Conservation (phyloP, 2,329 filamentous ascomycete species). For the Verticillium tricorpus region DNA sequence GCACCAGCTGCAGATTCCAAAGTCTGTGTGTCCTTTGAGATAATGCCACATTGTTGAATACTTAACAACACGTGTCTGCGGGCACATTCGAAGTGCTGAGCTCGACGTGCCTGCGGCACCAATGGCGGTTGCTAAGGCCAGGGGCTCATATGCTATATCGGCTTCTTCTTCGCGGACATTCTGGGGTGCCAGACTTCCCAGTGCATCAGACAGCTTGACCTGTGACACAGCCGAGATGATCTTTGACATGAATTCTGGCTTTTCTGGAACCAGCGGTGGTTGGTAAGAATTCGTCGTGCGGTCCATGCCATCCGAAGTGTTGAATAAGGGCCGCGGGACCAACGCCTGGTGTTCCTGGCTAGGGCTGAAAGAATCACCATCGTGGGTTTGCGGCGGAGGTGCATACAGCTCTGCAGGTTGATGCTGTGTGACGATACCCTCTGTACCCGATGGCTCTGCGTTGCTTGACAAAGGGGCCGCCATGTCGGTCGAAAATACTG, state of each 20-base stretch:
- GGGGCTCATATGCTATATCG: not conserved
- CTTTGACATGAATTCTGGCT: not conserved
- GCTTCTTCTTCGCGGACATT: not conserved
- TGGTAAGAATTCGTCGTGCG: not conserved
- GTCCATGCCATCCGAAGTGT: not conserved
- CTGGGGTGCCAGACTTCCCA: not conserved
- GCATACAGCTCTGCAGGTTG: not conserved
- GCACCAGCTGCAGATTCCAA: constrained; percentile 35
- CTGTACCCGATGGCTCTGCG: not conserved
- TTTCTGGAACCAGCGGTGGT: not conserved
- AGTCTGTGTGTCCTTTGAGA: constrained; percentile 20
- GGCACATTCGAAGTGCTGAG: constrained; percentile 14
- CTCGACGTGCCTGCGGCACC: not conserved
- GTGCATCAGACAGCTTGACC: not conserved
- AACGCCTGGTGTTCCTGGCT: not conserved
- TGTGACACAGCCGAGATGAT: not conserved
- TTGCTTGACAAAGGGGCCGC: not conserved
- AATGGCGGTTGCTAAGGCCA: not conserved
- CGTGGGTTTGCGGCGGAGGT: not conserved
- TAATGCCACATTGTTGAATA: constrained; percentile 28
- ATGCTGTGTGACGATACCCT: not conserved
- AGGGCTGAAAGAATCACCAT: too few relatives aligned
- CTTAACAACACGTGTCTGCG: constrained; percentile 18
- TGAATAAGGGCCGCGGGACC: not conserved
- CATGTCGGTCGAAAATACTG: not conserved